Conservation (phyloP, 371 early-diverging fungal genomes). For the Mortierella sp. region DNA sequence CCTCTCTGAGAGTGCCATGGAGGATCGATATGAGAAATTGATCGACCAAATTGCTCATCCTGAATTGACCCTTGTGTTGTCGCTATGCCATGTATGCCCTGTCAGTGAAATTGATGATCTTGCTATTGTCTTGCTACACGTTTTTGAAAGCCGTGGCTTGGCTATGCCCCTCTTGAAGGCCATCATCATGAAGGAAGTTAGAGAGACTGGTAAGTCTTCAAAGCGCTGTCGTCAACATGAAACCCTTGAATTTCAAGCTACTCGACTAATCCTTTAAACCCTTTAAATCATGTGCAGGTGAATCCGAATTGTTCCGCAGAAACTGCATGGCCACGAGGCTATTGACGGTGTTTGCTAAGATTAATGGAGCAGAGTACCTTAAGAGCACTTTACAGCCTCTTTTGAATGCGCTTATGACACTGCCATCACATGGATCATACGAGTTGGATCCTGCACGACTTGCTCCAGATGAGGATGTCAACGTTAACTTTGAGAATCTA, state of each 20-base stretch:
- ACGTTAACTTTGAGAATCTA: conserved; percentile 84
- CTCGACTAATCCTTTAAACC: background rate
- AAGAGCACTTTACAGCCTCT: conserved; percentile 83
- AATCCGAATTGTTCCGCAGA: conserved; percentile 90
- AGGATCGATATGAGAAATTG: conserved; percentile 80
- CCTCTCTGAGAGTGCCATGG: conserved; percentile 81
- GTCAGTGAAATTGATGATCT: conserved; percentile 91
- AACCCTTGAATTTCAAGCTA: no score
- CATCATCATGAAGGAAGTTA: conserved; percentile 88
- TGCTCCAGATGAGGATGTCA: conserved; percentile 69
- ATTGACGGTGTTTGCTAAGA: conserved; percentile 85
- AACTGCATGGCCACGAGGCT: conserved; percentile 93
- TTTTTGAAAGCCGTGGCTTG: conserved; percentile 84
- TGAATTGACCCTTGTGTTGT: conserved; percentile 80
- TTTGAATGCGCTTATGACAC: conserved; percentile 67
- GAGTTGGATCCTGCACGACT: conserved; percentile 90
- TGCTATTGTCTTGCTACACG: conserved; percentile 79
- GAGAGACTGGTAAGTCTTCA: conserved; percentile 69
- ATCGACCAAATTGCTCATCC: conserved; percentile 71
- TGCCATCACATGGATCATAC: conserved; percentile 68
- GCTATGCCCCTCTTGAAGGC: conserved; percentile 81
- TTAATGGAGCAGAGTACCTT: conserved; percentile 88
- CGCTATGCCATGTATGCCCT: conserved; percentile 89
- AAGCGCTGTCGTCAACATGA: no score
- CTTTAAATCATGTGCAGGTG: conserved; percentile 50